phyloP scores from a whole-genome alignment of 192 early-diverging fungal species.

The Allomyces arbusculus region DNA sequence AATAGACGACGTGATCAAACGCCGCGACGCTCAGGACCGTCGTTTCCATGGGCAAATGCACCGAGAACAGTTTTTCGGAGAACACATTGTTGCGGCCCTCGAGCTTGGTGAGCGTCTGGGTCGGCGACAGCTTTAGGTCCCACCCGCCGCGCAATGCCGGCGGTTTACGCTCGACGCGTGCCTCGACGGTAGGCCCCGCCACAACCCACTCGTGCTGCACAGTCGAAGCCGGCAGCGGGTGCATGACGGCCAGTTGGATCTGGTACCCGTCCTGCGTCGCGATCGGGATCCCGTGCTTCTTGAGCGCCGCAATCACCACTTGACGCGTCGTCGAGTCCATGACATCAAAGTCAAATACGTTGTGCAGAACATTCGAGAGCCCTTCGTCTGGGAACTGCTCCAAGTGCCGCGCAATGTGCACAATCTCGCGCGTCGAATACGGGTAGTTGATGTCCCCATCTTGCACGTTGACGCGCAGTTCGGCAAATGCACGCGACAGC shows the following conservation, averaged over 20 bases:
- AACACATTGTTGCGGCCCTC: not conserved
- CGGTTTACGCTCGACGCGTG: not conserved
- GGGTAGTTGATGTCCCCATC: slow-evolving; percentile 59
- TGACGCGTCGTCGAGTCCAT: not conserved
- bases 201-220: not conserved
- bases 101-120: not conserved
- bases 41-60: not conserved
- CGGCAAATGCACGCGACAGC: slow-evolving; percentile 47
- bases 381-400: slow-evolving; percentile 42
- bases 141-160: not conserved
- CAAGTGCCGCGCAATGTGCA: slow-evolving; percentile 35
- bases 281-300: not conserved
- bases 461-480: slow-evolving; percentile 45
- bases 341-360: slow-evolving; percentile 14
- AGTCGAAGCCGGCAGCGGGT: not conserved
- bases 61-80: not conserved
- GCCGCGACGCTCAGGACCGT: too few relatives aligned
- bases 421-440: slow-evolving; percentile 60
- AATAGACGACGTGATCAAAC: too few relatives aligned
- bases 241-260: not conserved
- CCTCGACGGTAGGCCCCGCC: not conserved
- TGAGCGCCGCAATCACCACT: not conserved
- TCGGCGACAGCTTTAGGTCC: not conserved
- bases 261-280: not conserved
- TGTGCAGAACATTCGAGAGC: slow-evolving; percentile 43